Evolutionary conservation across 1,284 basidiomycete species (phyloP).

Genomic region (Austroboletus novae-zelandiae): DNA sequence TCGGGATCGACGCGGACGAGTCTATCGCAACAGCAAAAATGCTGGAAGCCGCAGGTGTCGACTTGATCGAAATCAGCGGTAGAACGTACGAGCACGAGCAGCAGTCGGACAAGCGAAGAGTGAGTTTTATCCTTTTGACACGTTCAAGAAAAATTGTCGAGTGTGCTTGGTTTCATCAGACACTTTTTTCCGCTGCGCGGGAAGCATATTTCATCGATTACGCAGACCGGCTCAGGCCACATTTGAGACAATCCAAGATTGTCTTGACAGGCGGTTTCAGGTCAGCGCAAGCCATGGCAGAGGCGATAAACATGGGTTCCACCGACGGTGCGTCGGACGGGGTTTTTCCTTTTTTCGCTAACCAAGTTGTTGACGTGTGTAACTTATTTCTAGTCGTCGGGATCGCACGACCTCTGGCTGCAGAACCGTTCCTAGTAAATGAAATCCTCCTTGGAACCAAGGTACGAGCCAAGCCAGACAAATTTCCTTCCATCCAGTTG

Average conservation of each 20-base stretch:
- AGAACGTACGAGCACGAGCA: conserved; percentile 41
- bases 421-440: conserved; percentile 42
- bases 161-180: conserved; percentile 20
- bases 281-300: conserved; percentile 39
- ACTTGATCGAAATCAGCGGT: conserved; percentile 50
- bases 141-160: background rate
- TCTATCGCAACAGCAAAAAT: conserved; percentile 40
- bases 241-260: conserved; percentile 37
- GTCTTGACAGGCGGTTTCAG: conserved; percentile 50
- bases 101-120: conserved; percentile 12
- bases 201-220: conserved; percentile 44
- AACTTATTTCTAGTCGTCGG: conserved; percentile 37
- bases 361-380: background rate
- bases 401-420: conserved; percentile 42
- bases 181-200: conserved; percentile 28
- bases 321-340: conserved; percentile 28
- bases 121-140: conserved; percentile 19
- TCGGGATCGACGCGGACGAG: conserved; percentile 37
- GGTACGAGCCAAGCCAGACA: conserved; percentile 29
- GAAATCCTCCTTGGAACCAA: conserved; percentile 38
- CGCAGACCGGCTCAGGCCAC: conserved; percentile 38
- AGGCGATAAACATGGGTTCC: conserved; percentile 31
- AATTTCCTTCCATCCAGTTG: conserved; percentile 26
- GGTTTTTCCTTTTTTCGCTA: background rate
- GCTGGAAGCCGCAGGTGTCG: conserved; percentile 43